phyloP scores from a whole-genome alignment of 192 early-diverging fungal genomes.

The Coemansia sp. region DNA sequence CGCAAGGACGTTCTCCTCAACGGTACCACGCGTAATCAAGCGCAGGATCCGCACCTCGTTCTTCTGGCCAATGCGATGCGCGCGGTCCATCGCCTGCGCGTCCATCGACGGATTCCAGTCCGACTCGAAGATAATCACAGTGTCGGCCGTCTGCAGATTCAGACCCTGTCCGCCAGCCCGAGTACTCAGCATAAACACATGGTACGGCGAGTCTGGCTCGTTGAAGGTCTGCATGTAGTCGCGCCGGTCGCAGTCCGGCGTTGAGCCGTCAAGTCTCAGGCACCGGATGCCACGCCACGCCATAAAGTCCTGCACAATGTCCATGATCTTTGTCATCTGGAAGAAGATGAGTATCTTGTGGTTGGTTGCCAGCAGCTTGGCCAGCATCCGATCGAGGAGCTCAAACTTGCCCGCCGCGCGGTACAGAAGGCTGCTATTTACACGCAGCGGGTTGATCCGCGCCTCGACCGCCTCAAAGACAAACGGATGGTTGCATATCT shows the following conservation, averaged over 20 bases:
- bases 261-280: slow-evolving; percentile 89
- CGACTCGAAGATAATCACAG: slow-evolving; percentile 96
- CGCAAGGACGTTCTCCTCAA: slow-evolving; percentile 92
- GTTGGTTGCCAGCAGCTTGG: slow-evolving; percentile 78
- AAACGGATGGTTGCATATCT: slow-evolving; percentile 98
- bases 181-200: slow-evolving; percentile 92
- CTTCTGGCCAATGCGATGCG: slow-evolving; percentile 98
- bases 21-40: slow-evolving; percentile 83
- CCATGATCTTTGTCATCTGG: slow-evolving; percentile 91
- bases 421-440: slow-evolving; percentile 75
- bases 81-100: slow-evolving; percentile 98
- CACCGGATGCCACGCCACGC: slow-evolving; percentile 67
- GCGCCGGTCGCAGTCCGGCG: slow-evolving; percentile 87
- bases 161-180: slow-evolving; percentile 95
- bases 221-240: slow-evolving; percentile 81
- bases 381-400: slow-evolving; percentile 88
- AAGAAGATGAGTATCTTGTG: slow-evolving; percentile 82
- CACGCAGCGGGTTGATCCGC: slow-evolving; percentile 68
- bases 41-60: slow-evolving; percentile 96
- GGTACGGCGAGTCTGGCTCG: slow-evolving; percentile 70
- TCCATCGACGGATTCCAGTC: slow-evolving; percentile 99
- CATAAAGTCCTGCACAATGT: slow-evolving; percentile 95
- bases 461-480: slow-evolving; percentile 92
- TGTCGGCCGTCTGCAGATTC: slow-evolving; percentile 96
- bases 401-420: slow-evolving; percentile 95